Conservation (phyloP, 106 monocot genomes). For the Allium fistulosum region DNA sequence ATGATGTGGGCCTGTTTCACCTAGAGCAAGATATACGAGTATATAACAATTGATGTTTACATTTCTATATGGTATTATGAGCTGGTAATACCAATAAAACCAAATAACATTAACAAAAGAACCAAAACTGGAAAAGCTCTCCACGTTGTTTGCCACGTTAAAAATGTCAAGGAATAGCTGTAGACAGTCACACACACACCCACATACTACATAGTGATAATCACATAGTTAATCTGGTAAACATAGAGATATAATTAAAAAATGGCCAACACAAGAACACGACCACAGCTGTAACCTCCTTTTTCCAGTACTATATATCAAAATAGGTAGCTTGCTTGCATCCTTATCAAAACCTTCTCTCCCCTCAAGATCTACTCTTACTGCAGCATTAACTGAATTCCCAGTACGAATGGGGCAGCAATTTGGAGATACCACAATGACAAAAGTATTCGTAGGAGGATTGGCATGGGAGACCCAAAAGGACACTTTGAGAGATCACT, state of each 20-base stretch:
- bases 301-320: no score
- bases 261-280: background rate
- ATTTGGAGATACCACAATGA: conserved; percentile 57
- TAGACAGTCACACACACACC: background rate
- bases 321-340: background rate
- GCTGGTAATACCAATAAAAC: no score
- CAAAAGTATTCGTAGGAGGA: conserved; percentile 71
- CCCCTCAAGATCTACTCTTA: background rate
- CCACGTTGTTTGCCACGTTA: no score
- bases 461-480: conserved; percentile 77
- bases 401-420: conserved; percentile 16
- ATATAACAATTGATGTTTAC: no score
- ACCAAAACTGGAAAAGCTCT: no score
- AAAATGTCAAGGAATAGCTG: no score
- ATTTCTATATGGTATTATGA: no score
- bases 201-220: background rate
- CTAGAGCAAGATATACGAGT: no score
- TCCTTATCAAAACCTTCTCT: background rate
- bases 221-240: background rate
- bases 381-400: background rate
- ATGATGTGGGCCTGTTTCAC: no score
- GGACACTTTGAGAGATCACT: conserved; percentile 54
- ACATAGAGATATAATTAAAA: background rate
- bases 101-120: no score
- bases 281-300: conserved; percentile 1